Evolutionary conservation across 2,329 filamentous ascomycete genomes (phyloP).

Genomic region (Penicillium concentricum): DNA sequence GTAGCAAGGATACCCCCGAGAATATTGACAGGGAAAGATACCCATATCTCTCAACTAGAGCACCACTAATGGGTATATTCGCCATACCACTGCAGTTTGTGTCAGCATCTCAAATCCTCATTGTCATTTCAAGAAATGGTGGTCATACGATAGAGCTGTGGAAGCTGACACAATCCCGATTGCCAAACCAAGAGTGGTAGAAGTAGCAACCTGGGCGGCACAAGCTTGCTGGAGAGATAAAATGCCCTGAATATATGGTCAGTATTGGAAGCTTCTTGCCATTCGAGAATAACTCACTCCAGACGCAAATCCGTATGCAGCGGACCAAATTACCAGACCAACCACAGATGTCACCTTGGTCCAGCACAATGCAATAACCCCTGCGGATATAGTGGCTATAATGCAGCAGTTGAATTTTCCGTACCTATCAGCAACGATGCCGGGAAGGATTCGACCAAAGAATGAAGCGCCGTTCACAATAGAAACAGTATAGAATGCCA

Average conservation of each 20-base stretch:
- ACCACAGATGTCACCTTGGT: conserved; percentile 44
- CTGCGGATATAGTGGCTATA: conserved; percentile 31
- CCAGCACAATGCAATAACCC: conserved; percentile 47
- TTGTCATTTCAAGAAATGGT: background rate
- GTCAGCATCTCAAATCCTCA: conserved; percentile 1
- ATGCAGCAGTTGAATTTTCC: conserved; percentile 35
- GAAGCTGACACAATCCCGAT: conserved; percentile 46
- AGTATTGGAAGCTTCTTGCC: background rate
- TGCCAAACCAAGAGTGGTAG: conserved; percentile 41
- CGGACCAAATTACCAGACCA: conserved; percentile 46
- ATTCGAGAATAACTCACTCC: conserved; percentile 33
- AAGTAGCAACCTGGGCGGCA: conserved; percentile 43
- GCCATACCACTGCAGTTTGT: conserved; percentile 36
- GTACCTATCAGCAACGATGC: conserved; percentile 37
- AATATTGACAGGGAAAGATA: conserved; percentile 45
- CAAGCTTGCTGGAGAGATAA: conserved; percentile 50
- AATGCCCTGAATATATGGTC: conserved; percentile 37
- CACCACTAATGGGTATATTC: conserved; percentile 45
- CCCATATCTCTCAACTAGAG: conserved; percentile 39
- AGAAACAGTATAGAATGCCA: conserved; percentile 41
- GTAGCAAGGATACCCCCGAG: conserved; percentile 32
- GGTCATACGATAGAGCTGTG: conserved; percentile 44
- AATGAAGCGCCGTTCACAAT: conserved; percentile 41
- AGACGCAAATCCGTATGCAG: conserved; percentile 49
- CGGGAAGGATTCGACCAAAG: conserved; percentile 38